A percentile compares a stretch with the other conserved stretches of the same genome.
These are phyloP conservation scores for Pseudotulostoma volvatum DNA, from an alignment of 495 filamentous ascomycete genomes.

Conservation along the genomic window DNA sequence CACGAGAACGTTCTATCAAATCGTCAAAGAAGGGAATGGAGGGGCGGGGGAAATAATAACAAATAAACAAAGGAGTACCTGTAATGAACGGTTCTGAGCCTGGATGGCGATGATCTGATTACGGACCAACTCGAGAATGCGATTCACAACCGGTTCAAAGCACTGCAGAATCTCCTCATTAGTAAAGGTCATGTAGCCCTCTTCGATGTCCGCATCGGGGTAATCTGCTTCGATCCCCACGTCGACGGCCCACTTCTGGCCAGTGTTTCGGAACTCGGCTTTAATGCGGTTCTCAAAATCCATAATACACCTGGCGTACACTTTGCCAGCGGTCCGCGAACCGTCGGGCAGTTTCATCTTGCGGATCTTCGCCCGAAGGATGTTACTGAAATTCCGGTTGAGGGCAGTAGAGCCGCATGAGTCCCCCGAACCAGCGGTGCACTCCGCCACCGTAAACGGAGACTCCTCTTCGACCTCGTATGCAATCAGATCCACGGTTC, in stretches of 20 bases:
- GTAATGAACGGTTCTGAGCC: constrained; percentile 52
- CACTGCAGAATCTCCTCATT: constrained; percentile 72
- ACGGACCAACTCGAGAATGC: constrained; percentile 58
- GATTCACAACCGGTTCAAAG: constrained; percentile 66
- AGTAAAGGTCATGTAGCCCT: constrained; percentile 71
- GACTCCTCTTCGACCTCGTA: constrained; percentile 69
- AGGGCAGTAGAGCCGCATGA: constrained; percentile 64
- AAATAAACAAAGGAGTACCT: constrained; percentile 32
- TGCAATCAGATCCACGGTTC: constrained; percentile 66
- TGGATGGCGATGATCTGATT: constrained; percentile 75
- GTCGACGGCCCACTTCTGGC: constrained; percentile 73
- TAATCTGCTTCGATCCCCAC: constrained; percentile 67
- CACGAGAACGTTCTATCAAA: constrained; percentile 50
- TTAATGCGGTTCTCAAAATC: constrained; percentile 76
- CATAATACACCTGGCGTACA: constrained; percentile 75
- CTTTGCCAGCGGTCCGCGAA: constrained; percentile 56
- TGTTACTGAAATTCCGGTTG: constrained; percentile 71
- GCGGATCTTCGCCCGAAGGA: constrained; percentile 61
- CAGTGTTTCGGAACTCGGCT: constrained; percentile 69
- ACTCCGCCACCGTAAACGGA: constrained; percentile 62
- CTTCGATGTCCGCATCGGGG: constrained; percentile 63
- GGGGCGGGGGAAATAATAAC: background rate
- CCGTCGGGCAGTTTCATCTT: constrained; percentile 76
- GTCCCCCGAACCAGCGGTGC: constrained; percentile 62
- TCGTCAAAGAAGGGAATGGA: constrained; percentile 13